phyloP scores from a whole-genome alignment of 495 filamentous ascomycete species.

The Rostrohypoxylon terebratum region DNA sequence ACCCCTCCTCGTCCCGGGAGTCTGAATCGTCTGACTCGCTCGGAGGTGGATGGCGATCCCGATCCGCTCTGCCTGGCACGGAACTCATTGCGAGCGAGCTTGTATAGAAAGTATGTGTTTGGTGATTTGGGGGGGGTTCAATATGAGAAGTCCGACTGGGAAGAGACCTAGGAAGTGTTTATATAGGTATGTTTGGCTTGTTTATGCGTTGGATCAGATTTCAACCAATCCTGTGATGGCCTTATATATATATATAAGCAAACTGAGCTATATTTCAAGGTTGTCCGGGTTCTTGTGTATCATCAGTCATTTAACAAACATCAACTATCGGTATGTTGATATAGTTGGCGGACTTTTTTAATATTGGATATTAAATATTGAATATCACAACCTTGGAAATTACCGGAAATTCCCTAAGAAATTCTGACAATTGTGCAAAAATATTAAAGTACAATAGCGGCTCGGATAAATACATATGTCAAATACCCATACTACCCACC shows the following conservation, averaged over 20 bases:
- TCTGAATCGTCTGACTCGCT: constrained; percentile 46
- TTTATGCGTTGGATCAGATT: neutral
- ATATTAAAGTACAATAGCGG: constrained; percentile 20
- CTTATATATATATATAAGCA: constrained; percentile 24
- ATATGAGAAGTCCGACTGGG: constrained; percentile 4
- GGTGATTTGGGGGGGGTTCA: neutral
- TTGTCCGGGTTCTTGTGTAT: constrained; percentile 3
- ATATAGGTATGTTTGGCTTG: neutral
- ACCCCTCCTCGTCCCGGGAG: constrained; percentile 69
- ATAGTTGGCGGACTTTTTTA: constrained; percentile 27
- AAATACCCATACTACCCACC: too few species aligned
- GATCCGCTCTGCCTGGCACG: constrained; percentile 11
- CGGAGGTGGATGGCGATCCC: constrained; percentile 13
- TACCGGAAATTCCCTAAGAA: constrained; percentile 14
- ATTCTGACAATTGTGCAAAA: constrained; percentile 43
- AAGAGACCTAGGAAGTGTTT: neutral
- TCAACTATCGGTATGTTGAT: constrained; percentile 16
- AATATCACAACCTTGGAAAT: constrained; percentile 34
- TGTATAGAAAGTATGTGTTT: neutral
- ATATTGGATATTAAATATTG: too few species aligned
- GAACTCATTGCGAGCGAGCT: constrained; percentile 34
- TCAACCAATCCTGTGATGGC: neutral
- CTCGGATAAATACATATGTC: constrained; percentile 48
- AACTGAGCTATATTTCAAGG: constrained; percentile 31
- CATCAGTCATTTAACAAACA: constrained; percentile 10